A percentile compares a stretch with the other conserved stretches of the same genome.
Conservation (phyloP, 2,329 filamentous ascomycete species). For the Talaromyces sp. region DNA sequence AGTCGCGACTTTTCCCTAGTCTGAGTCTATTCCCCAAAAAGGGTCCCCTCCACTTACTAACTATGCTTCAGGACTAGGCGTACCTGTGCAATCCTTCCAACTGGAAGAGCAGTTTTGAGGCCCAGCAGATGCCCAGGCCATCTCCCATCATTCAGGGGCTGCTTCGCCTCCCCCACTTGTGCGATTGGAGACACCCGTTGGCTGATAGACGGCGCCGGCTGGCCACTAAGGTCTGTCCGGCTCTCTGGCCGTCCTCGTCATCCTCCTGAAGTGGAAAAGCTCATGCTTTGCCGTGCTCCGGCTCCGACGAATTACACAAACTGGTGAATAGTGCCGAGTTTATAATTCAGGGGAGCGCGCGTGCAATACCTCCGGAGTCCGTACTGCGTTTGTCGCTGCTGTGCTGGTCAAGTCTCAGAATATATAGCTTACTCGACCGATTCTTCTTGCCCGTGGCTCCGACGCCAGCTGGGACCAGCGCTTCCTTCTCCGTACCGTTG, state of each 20-base stretch:
- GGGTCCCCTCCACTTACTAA: conserved; percentile 7
- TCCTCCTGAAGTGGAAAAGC: background rate
- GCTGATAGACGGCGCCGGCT: conserved; percentile 7
- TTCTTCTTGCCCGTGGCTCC: background rate
- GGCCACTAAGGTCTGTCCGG: conserved; percentile 10
- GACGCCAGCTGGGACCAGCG: background rate
- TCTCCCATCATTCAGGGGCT: conserved; percentile 10
- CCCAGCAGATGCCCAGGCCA: background rate
- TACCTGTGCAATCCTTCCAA: background rate
- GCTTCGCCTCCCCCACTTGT: conserved; percentile 8
- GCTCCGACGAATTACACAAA: background rate
- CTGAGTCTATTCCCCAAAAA: conserved; percentile 4
- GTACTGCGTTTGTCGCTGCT: background rate
- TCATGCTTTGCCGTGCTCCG: background rate
- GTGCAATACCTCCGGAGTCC: no score
- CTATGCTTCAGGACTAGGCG: background rate
- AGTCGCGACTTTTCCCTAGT: conserved; percentile 11
- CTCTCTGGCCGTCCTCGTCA: background rate
- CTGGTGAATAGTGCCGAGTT: background rate
- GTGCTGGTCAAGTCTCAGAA: background rate
- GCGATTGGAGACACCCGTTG: conserved; percentile 5
- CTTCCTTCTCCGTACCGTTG: background rate
- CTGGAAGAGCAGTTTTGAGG: background rate
- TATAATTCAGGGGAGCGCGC: background rate
- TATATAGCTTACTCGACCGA: background rate